Evolutionary conservation across 192 early-diverging fungal genomes (phyloP), one percentile per base, ranked within the genome.

Genomic region (Geranomyces variabilis): DNA sequence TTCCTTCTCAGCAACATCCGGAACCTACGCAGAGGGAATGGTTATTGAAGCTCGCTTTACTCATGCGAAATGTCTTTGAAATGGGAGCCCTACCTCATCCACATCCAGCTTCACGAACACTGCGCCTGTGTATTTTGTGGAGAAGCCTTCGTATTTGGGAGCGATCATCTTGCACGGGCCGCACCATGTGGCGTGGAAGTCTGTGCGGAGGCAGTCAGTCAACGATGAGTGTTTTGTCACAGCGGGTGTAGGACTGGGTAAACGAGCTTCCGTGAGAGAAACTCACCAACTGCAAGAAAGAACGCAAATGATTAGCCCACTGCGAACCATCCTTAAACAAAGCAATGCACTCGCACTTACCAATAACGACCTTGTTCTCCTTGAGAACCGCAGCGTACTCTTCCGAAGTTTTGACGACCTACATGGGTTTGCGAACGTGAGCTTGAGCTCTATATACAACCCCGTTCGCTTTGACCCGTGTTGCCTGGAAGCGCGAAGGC

Each of bases 41-140:
- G 10, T 41, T 41, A 41, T n/a, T n/a, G 36, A 3, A 41, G 36
- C 36, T 3, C 5, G 5, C 36, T 41, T 3, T 41, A 41, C 5
- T 41, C 36, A 10, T 41, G 36, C 5, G 36, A 41, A 10, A 41
- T 41, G 36, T 41, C 36, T 41, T n/a, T n/a, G n/a, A n/a, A n/a
- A n/a, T n/a, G n/a, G n/a, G n/a, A n/a, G n/a, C n/a, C n/a, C n/a
- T 10, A 41, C 36, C 51, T 85, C 80, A 73, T 88, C 87, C 13
- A 88, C 84, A 72, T 88, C 87, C 21, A 88, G 73, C 75, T 81
- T 79, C 57, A 83, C 58, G 68, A 81, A 83, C 47, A 59, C 63
- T 34, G 76, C 70, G 49, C 74, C 72, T 36, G 71, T 71, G 79
- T 80, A 81, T 22, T 58, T 69, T 19, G 80, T 29, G 34, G 85